These are phyloP conservation scores for Solanum peruvianum DNA, from an alignment of 257 asterid species.

Conservation along the genomic window DNA sequence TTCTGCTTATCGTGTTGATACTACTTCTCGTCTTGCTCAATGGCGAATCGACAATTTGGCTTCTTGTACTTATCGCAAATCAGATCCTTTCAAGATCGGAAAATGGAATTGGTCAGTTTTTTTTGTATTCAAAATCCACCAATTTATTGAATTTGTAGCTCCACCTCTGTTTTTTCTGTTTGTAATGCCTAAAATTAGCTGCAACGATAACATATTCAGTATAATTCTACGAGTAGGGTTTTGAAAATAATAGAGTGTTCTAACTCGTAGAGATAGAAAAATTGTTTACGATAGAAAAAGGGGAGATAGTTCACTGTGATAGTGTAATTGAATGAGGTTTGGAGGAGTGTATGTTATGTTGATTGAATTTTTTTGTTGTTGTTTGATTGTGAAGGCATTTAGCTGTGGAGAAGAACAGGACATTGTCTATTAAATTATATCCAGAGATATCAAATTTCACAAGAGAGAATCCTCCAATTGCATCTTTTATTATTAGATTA, in stretches of 20 bases:
- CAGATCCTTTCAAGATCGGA: slow-evolving; percentile 76
- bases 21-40: slow-evolving; percentile 91
- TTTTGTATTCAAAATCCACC: background rate
- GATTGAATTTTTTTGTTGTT: background rate
- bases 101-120: slow-evolving; percentile 64
- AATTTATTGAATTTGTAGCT: background rate
- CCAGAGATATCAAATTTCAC: slow-evolving; percentile 69
- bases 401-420: slow-evolving; percentile 76
- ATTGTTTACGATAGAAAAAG: too few species aligned
- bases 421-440: slow-evolving; percentile 49
- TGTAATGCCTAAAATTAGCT: too few species aligned
- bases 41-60: slow-evolving; percentile 74
- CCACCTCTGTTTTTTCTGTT: rapidly evolving
- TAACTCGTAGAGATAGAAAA: too few species aligned
- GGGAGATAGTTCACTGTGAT: background rate
- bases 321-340: background rate
- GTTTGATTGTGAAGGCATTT: slow-evolving; percentile 55
- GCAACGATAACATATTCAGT: too few species aligned
- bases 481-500: slow-evolving; percentile 62
- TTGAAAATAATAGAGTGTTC: too few species aligned
- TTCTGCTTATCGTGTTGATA: slow-evolving; percentile 78
- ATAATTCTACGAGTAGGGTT: too few species aligned
- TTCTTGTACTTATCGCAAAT: slow-evolving; percentile 55
- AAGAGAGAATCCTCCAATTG: slow-evolving; percentile 76
- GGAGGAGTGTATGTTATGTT: background rate